These are phyloP conservation scores for Neofusicoccum parvum DNA, from an alignment of 2,329 filamentous ascomycete genomes.

Conservation along the genomic window DNA sequence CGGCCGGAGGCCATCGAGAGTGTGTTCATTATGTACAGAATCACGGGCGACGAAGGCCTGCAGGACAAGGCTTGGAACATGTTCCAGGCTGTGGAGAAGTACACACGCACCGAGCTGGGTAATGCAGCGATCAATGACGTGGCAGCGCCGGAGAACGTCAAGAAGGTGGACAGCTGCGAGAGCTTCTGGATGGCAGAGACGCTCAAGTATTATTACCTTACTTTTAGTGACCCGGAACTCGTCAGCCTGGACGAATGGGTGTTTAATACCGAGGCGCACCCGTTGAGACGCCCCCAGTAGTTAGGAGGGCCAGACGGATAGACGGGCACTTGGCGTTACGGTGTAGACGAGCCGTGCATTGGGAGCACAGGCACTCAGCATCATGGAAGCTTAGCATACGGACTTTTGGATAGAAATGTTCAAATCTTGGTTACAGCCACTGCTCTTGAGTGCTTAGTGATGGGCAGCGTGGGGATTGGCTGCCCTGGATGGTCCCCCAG, in stretches of 20 bases:
- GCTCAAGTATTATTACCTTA: conserved; percentile 86
- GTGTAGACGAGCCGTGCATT: neutral
- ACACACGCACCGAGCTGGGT: conserved; percentile 66
- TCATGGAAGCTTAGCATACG: neutral
- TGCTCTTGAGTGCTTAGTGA: neutral
- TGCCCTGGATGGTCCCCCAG: neutral
- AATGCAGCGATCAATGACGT: conserved; percentile 68
- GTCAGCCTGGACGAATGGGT: conserved; percentile 71
- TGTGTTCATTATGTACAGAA: conserved; percentile 84
- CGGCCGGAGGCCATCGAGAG: conserved; percentile 65
- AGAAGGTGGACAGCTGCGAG: conserved; percentile 46
- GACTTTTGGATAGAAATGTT: neutral
- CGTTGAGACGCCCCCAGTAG: conserved; percentile 44
- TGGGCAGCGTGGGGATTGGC: neutral
- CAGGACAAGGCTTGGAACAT: conserved; percentile 81
- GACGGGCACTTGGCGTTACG: conserved; percentile 2
- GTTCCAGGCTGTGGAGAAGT: conserved; percentile 70
- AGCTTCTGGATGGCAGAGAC: conserved; percentile 92
- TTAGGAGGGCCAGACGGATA: neutral
- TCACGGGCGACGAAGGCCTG: conserved; percentile 73
- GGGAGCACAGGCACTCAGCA: too few relatives aligned
- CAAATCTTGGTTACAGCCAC: too few relatives aligned
- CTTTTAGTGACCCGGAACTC: conserved; percentile 70
- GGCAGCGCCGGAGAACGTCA: conserved; percentile 28
- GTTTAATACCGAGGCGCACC: conserved; percentile 60